Conservation (phyloP, 805 yeast genomes). For the Teunomyces kruisii region DNA sequence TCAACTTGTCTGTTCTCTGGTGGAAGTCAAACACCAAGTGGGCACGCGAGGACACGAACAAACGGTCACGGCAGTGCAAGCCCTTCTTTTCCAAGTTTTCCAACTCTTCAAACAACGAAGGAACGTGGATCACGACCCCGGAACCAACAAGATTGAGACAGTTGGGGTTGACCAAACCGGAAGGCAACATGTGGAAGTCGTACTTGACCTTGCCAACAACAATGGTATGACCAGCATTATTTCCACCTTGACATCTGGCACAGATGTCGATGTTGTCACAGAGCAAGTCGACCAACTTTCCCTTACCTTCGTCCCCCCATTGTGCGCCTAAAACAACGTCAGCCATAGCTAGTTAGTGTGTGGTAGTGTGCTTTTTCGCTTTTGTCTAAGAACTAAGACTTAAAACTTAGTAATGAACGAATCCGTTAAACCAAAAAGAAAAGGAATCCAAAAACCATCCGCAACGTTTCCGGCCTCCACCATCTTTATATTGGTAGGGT, state of each 20-base stretch:
- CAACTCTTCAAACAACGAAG: conserved; percentile 88
- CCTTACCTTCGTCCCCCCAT: conserved; percentile 99
- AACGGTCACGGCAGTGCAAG: conserved; percentile 66
- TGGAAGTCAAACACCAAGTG: conserved; percentile 98
- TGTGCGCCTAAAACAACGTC: conserved; percentile 97
- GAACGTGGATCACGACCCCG: conserved; percentile 95
- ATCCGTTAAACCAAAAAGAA: conserved; percentile 25
- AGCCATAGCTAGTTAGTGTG: conserved; percentile 49
- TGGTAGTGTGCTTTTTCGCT: background rate
- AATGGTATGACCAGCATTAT: conserved; percentile 98
- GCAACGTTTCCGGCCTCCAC: too few species aligned
- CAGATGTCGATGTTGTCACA: conserved; percentile 96
- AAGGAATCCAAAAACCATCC: too few species aligned
- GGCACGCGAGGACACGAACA: conserved; percentile 89
- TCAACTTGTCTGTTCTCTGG: conserved; percentile 92
- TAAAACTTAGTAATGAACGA: conserved; percentile 23
- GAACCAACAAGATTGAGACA: conserved; percentile 90
- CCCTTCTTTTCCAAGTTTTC: conserved; percentile 81
- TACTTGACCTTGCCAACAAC: conserved; percentile 86
- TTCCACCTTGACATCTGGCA: conserved; percentile 98
- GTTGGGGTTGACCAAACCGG: conserved; percentile 93
- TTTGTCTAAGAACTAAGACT: conserved; percentile 1
- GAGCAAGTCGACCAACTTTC: conserved; percentile 90
- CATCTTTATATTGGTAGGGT: background rate
- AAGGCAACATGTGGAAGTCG: conserved; percentile 98